These are phyloP conservation scores for Fraxinus ornus DNA, from an alignment of 305 asterid genomes.

Conservation along the genomic window DNA sequence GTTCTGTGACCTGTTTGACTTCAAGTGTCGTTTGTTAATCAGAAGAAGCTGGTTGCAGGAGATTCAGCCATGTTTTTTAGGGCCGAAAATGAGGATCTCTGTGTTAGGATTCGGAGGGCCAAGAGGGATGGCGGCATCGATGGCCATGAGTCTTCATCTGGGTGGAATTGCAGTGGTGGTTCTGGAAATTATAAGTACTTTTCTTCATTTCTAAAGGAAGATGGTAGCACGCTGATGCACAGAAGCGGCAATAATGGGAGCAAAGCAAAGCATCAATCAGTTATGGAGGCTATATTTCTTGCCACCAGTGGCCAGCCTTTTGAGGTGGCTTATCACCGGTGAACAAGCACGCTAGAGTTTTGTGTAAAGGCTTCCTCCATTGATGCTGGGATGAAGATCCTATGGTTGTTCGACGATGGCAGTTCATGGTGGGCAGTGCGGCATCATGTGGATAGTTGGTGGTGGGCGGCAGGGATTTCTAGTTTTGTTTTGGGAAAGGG, in stretches of 20 bases:
- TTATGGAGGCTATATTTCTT: slow-evolving; percentile 52
- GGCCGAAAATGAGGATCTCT: no score
- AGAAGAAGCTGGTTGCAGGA: no score
- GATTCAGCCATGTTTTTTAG: no score
- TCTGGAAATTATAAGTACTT: slow-evolving; percentile 34
- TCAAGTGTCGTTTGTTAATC: no score
- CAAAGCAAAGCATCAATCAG: slow-evolving; percentile 64
- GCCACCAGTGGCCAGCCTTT: slow-evolving; percentile 62
- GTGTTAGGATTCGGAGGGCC: no score
- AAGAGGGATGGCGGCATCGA: no score
- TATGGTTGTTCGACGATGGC: slow-evolving; percentile 72
- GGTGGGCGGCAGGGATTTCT: no score
- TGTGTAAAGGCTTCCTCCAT: slow-evolving; percentile 57
- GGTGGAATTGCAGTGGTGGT: no score
- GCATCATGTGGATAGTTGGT: no score
- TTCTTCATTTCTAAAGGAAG: slow-evolving; percentile 48
- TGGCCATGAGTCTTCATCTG: no score
- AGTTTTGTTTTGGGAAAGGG: no score
- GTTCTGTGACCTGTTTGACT: no score
- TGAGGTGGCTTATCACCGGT: slow-evolving; percentile 69
- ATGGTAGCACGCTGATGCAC: slow-evolving; percentile 19
- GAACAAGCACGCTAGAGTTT: slow-evolving; percentile 83
- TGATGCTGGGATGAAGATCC: slow-evolving; percentile 59
- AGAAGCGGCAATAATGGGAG: slow-evolving; percentile 32
- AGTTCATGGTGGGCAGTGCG: slow-evolving; percentile 63